phyloP scores from a whole-genome alignment of 2,329 filamentous ascomycete genomes.

The Hymenoscyphus repandus region DNA sequence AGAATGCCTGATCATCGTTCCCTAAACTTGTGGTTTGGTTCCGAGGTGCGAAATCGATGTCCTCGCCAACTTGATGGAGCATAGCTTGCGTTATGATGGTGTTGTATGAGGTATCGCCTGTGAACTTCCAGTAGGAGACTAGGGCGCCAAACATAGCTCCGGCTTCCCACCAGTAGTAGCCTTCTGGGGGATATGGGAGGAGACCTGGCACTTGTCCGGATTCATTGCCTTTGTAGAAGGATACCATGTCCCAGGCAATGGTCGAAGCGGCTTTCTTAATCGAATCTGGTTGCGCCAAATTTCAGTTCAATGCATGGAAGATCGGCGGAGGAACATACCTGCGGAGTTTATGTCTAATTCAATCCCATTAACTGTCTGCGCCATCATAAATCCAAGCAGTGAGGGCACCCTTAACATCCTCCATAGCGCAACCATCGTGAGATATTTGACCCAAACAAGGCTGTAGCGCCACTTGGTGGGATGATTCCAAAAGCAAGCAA shows the following conservation, averaged over 20 bases:
- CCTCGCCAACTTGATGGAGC: constrained; percentile 65
- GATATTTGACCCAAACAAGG: not conserved
- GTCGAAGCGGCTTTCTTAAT: constrained; percentile 23
- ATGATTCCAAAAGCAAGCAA: not conserved
- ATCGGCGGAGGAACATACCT: constrained; percentile 1
- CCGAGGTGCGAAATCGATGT: constrained; percentile 70
- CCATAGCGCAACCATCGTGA: constrained; percentile 3
- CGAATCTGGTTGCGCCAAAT: constrained; percentile 16
- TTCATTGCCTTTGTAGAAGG: constrained; percentile 44
- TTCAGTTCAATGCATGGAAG: not conserved
- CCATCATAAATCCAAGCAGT: not conserved
- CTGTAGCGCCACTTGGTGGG: too few species aligned
- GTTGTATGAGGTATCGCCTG: constrained; percentile 67
- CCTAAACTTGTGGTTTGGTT: constrained; percentile 63
- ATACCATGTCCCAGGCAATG: constrained; percentile 42
- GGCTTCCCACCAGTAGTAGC: constrained; percentile 45
- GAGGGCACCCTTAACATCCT: not conserved
- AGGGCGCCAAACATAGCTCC: constrained; percentile 66
- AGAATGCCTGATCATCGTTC: constrained; percentile 72
- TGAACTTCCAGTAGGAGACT: constrained; percentile 80
- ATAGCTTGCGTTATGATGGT: constrained; percentile 60
- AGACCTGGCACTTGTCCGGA: constrained; percentile 43
- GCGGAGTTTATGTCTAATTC: constrained; percentile 9
- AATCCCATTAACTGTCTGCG: not conserved
- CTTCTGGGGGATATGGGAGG: constrained; percentile 36